Evolutionary conservation across 2,329 filamentous ascomycete genomes (phyloP).

Genomic region (Phialocephala subalpina): DNA sequence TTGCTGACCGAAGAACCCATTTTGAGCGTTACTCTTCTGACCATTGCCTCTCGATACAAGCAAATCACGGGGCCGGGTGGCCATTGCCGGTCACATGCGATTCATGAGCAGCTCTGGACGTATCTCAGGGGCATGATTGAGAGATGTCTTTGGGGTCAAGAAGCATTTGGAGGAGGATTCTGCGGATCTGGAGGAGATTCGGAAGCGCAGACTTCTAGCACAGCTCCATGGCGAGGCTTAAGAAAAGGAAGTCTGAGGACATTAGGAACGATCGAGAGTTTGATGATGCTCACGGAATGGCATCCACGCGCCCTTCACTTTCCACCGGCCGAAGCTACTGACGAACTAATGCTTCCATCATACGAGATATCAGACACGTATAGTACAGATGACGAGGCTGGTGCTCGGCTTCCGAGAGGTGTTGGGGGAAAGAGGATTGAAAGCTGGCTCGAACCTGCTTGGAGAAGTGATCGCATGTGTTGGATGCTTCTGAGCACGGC

Average conservation of each 20-base stretch:
- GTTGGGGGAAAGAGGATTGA: conserved; percentile 87
- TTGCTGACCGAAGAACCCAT: conserved; percentile 92
- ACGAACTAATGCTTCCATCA: conserved; percentile 71
- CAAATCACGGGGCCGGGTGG: conserved; percentile 81
- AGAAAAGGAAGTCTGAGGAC: conserved; percentile 84
- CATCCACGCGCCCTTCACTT: conserved; percentile 95
- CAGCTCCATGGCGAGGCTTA: conserved; percentile 74
- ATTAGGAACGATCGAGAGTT: conserved; percentile 90
- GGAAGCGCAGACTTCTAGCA: conserved; percentile 70
- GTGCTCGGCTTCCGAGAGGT: conserved; percentile 54
- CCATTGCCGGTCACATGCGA: conserved; percentile 84
- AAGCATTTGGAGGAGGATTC: conserved; percentile 91
- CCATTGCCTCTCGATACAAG: conserved; percentile 88
- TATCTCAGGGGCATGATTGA: conserved; percentile 96
- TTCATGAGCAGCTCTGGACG: conserved; percentile 95
- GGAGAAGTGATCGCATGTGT: conserved; percentile 94
- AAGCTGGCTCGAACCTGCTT: conserved; percentile 95
- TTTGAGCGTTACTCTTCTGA: conserved; percentile 88
- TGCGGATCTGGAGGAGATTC: conserved; percentile 71
- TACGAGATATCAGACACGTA: conserved; percentile 56
- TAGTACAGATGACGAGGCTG: conserved; percentile 53
- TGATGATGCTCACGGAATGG: conserved; percentile 96
- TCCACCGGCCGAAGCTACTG: conserved; percentile 79
- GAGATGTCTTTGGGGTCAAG: conserved; percentile 92
- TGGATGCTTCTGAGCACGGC: conserved; percentile 97